Percentiles rank a stretch among this genome's conserved stretches.
phyloP scores from a whole-genome alignment of 345 rosid genomes.

The Capsella bursapastoris region DNA sequence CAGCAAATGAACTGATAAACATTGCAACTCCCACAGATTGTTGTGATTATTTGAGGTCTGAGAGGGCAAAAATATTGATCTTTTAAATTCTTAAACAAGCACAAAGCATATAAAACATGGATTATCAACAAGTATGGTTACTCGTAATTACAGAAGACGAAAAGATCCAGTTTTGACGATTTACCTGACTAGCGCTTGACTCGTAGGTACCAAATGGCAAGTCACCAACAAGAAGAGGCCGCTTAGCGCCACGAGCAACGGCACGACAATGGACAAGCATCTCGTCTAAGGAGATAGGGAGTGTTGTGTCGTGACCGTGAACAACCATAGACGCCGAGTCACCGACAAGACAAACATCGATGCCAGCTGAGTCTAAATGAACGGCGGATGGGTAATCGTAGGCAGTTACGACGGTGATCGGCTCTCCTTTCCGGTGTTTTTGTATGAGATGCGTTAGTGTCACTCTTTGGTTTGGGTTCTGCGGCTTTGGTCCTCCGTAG shows the following conservation, averaged over 20 bases:
- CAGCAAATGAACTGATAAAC: background rate
- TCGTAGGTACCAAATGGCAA: slow-evolving; percentile 1
- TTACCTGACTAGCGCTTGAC: background rate
- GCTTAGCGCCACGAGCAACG: background rate
- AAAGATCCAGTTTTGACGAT: background rate
- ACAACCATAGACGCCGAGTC: background rate
- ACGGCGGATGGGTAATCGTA: slow-evolving; percentile 3
- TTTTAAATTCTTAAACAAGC: background rate
- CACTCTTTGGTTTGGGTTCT: slow-evolving; percentile 5
- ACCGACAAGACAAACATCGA: slow-evolving; percentile 1
- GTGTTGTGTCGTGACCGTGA: background rate
- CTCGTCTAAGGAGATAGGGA: slow-evolving; percentile 6
- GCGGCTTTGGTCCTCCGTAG: slow-evolving; percentile 5
- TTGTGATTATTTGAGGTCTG: background rate
- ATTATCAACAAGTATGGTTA: background rate
- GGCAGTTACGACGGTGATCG: background rate
- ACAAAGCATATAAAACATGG: background rate
- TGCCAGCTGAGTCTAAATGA: background rate
- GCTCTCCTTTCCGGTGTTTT: background rate
- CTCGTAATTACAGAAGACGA: background rate
- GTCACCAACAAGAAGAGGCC: background rate
- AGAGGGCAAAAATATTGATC: background rate
- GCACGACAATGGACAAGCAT: background rate
- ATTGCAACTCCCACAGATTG: background rate
- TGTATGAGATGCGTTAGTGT: background rate